A percentile compares a stretch with the other conserved stretches of the same genome.
Conservation (phyloP, 352 stramenopile genomes). For the Thalassiosira livingstoniorum region DNA sequence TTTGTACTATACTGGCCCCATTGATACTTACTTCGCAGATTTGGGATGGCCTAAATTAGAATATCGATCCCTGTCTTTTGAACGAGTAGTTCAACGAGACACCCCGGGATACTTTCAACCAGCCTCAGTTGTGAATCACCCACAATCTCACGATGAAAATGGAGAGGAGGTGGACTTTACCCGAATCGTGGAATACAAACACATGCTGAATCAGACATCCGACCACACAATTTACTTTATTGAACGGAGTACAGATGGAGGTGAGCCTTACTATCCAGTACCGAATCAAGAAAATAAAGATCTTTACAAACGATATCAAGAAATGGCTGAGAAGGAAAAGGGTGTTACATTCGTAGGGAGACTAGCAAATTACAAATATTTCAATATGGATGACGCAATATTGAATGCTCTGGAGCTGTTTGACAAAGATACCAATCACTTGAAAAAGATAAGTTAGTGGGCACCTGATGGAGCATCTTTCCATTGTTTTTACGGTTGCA, state of each 20-base stretch:
- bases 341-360: constrained; percentile 85
- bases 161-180: constrained; percentile 72
- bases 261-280: constrained; percentile 85
- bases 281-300: constrained; percentile 79
- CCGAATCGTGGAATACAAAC: constrained; percentile 84
- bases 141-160: constrained; percentile 44
- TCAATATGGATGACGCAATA: constrained; percentile 88
- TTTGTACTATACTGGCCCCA: constrained; percentile 78
- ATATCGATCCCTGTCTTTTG: constrained; percentile 79
- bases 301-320: constrained; percentile 81
- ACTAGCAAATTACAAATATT: constrained; percentile 88
- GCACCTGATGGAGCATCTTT: too few species aligned
- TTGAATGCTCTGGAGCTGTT: constrained; percentile 86
- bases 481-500: too few species aligned
- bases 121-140: constrained; percentile 77
- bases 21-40: constrained; percentile 81
- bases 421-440: constrained; percentile 72
- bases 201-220: constrained; percentile 75
- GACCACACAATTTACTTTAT: constrained; percentile 72
- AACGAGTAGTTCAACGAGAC: constrained; percentile 63
- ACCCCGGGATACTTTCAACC: constrained; percentile 64
- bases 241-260: constrained; percentile 65
- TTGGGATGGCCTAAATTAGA: constrained; percentile 76
- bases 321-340: constrained; percentile 70
- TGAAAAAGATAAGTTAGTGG: too few species aligned